Conservation (phyloP, 2,329 filamentous ascomycete genomes). For the Aciculosporium take region DNA sequence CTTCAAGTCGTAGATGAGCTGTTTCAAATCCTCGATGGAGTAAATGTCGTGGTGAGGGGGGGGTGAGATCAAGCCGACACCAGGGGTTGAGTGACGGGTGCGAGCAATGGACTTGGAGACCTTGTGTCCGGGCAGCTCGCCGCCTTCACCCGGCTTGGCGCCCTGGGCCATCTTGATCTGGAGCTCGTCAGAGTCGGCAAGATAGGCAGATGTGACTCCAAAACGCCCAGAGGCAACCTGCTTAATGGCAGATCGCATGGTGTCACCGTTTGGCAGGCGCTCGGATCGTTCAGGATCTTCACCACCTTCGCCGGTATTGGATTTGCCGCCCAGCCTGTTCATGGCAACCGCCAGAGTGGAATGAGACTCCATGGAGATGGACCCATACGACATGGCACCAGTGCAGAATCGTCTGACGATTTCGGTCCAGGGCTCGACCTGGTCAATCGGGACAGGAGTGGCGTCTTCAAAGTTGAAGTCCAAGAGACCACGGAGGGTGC, state of each 20-base stretch:
- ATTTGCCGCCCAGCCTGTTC: slow-evolving; percentile 93
- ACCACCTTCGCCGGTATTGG: slow-evolving; percentile 94
- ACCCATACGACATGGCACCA: slow-evolving; percentile 96
- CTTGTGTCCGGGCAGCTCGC: slow-evolving; percentile 93
- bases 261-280: slow-evolving; percentile 79
- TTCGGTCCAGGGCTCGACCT: slow-evolving; percentile 96
- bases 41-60: slow-evolving; percentile 98
- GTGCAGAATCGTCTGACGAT: slow-evolving; percentile 95
- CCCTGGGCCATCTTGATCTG: slow-evolving; percentile 99
- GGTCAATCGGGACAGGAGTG: slow-evolving; percentile 77
- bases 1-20: slow-evolving; percentile 94
- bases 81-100: slow-evolving; percentile 89
- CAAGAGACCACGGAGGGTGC: slow-evolving; percentile 82
- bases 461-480: slow-evolving; percentile 92
- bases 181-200: slow-evolving; percentile 87
- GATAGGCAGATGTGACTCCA: slow-evolving; percentile 87
- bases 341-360: slow-evolving; percentile 91
- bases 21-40: slow-evolving; percentile 95
- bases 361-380: slow-evolving; percentile 97
- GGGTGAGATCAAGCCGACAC: slow-evolving; percentile 89
- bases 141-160: slow-evolving; percentile 93
- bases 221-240: slow-evolving; percentile 94
- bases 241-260: slow-evolving; percentile 95
- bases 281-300: slow-evolving; percentile 86
- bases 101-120: slow-evolving; percentile 87